Conservation (phyloP, 2,329 filamentous ascomycete species). For the Lasiodiplodia theobromae region DNA sequence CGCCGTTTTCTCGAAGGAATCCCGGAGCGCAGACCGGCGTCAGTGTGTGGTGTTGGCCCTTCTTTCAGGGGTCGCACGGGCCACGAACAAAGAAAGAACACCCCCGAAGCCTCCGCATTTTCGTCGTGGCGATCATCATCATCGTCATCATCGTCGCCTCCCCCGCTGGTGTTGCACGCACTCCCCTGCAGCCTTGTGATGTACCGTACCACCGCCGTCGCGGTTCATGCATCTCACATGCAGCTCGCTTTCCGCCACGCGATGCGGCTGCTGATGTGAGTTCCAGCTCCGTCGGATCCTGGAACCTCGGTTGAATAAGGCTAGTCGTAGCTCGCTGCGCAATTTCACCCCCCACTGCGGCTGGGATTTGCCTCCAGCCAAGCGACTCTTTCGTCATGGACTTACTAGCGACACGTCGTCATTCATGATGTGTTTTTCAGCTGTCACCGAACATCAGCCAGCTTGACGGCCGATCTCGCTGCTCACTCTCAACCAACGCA, state of each 20-base stretch:
- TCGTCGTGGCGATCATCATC: constrained; percentile 16
- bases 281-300: background rate
- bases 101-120: constrained; percentile 19
- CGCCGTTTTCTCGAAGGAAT: constrained; percentile 16
- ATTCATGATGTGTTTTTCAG: background rate
- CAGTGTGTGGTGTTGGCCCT: constrained; percentile 22
- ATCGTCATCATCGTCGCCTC: background rate
- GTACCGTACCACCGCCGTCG: background rate
- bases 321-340: background rate
- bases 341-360: background rate
- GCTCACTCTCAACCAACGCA: background rate
- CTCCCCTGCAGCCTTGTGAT: background rate
- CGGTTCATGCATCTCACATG: background rate
- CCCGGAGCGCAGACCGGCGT: constrained; percentile 14
- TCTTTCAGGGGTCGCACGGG: constrained; percentile 21
- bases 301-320: background rate
- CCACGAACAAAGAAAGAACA: constrained; percentile 1
- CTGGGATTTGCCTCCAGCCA: background rate
- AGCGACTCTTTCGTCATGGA: background rate
- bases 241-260: background rate
- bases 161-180: constrained; percentile 6
- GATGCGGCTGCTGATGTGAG: background rate
- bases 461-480: background rate
- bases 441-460: background rate
- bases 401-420: background rate